Conservation (phyloP, 495 filamentous ascomycete genomes). For the Antarctomyces pellizariae region DNA sequence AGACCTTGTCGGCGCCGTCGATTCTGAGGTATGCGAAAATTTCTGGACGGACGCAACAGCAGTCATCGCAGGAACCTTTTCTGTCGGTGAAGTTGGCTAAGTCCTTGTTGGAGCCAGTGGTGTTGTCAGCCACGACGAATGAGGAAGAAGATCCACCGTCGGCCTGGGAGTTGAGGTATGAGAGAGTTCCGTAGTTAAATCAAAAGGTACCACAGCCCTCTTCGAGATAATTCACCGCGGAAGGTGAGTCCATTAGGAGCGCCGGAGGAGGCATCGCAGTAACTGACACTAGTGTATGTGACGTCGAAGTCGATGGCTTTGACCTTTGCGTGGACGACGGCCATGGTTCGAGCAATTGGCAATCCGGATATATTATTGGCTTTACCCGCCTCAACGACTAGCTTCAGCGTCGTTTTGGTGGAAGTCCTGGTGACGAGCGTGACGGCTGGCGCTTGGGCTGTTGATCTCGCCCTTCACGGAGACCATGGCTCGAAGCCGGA, state of each 20-base stretch:
- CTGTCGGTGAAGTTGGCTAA: constrained; percentile 33
- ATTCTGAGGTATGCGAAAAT: constrained; percentile 44
- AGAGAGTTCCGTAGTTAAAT: constrained; percentile 33
- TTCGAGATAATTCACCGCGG: constrained; percentile 37
- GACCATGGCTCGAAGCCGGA: too few species aligned
- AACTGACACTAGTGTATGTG: constrained; percentile 21
- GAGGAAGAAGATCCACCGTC: constrained; percentile 23
- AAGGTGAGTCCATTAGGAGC: constrained; percentile 34
- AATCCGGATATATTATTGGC: constrained; percentile 8
- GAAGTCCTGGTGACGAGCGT: constrained; percentile 13
- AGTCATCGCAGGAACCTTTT: constrained; percentile 24
- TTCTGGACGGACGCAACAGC: constrained; percentile 31
- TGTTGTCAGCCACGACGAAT: constrained; percentile 23
- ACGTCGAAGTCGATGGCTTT: constrained; percentile 1
- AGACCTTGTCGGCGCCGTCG: constrained; percentile 32
- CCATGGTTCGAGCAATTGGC: too few species aligned
- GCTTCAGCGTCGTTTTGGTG: constrained; percentile 14
- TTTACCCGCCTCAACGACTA: constrained; percentile 8
- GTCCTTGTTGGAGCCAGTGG: constrained; percentile 32
- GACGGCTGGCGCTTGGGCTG: constrained; percentile 14
- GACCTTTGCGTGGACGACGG: constrained; percentile 1
- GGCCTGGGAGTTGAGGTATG: constrained; percentile 30
- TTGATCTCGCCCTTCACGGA: too few species aligned
- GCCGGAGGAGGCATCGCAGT: constrained; percentile 28
- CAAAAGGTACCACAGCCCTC: constrained; percentile 32